Conservation (phyloP, 768 basidiomycete species). For the Mycena olivaceomarginata region DNA sequence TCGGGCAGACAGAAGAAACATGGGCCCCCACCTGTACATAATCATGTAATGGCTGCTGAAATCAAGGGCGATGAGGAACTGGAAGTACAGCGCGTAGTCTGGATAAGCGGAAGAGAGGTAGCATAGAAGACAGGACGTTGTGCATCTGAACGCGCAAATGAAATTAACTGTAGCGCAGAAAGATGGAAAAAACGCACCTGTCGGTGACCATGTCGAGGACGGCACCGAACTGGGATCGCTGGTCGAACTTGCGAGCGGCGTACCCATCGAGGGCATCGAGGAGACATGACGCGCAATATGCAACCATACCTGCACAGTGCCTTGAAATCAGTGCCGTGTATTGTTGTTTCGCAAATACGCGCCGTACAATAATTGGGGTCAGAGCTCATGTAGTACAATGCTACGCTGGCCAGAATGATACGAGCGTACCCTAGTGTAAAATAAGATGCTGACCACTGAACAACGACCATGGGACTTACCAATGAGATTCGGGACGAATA, state of each 20-base stretch:
- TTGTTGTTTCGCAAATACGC: slow-evolving; percentile 68
- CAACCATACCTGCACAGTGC: slow-evolving; percentile 73
- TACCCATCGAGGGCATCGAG: slow-evolving; percentile 97
- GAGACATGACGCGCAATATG: slow-evolving; percentile 93
- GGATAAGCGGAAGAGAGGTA: slow-evolving; percentile 96
- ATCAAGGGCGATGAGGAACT: slow-evolving; percentile 96
- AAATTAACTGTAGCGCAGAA: slow-evolving; percentile 4
- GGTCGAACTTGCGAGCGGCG: slow-evolving; percentile 90
- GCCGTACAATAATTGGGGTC: slow-evolving; percentile 95
- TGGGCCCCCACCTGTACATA: slow-evolving; percentile 93
- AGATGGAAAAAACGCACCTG: slow-evolving; percentile 72
- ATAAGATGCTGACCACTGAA: too few relatives aligned
- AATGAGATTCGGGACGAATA: slow-evolving; percentile 98
- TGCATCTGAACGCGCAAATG: slow-evolving; percentile 77
- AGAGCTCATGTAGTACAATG: slow-evolving; percentile 95
- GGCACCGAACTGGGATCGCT: slow-evolving; percentile 97
- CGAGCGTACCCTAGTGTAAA: slow-evolving; percentile 86
- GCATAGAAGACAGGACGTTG: slow-evolving; percentile 95
- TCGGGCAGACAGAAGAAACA: background rate
- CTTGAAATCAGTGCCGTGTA: background rate
- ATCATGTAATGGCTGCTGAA: slow-evolving; percentile 99
- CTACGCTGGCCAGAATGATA: slow-evolving; percentile 91
- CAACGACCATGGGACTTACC: slow-evolving; percentile 67
- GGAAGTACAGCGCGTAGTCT: slow-evolving; percentile 87
- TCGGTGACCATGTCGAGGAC: slow-evolving; percentile 99